phyloP scores from a whole-genome alignment of 805 yeast species.

The Ogataea chonburiensis region DNA sequence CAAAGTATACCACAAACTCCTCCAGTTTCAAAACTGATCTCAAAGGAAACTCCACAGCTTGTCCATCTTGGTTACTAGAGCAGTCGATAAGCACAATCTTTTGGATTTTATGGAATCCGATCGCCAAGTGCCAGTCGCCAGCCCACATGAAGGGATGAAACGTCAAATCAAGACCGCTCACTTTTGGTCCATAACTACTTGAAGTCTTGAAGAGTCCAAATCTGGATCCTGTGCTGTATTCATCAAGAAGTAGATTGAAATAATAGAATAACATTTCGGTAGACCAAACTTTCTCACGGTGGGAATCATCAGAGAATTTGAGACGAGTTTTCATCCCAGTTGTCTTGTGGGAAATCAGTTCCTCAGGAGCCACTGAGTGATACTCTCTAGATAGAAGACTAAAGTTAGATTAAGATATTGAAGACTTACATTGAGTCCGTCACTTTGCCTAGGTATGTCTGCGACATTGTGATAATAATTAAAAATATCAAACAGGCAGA shows the following conservation, averaged over 20 bases:
- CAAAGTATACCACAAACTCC: constrained; percentile 29
- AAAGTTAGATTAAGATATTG: not conserved
- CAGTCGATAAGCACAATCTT: constrained; percentile 32
- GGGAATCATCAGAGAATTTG: constrained; percentile 31
- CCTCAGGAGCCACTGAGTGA: constrained; percentile 28
- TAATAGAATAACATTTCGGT: constrained; percentile 32
- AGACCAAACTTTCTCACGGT: constrained; percentile 28
- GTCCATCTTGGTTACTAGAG: constrained; percentile 9
- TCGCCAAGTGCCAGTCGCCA: constrained; percentile 35
- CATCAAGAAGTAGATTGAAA: constrained; percentile 30
- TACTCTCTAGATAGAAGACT: constrained; percentile 27
- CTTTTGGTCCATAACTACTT: constrained; percentile 31
- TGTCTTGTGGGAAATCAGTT: constrained; percentile 21
- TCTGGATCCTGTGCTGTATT: constrained; percentile 13
- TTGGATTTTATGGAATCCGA: constrained; percentile 27
- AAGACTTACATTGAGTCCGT: constrained; percentile 24
- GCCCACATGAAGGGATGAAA: constrained; percentile 34
- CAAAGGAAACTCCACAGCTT: constrained; percentile 21
- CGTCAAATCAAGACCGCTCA: constrained; percentile 19
- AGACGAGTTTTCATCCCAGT: constrained; percentile 30
- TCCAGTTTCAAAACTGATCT: constrained; percentile 28
- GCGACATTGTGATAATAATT: constrained; percentile 4
- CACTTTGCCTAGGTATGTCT: constrained; percentile 14
- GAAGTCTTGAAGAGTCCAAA: constrained; percentile 26
- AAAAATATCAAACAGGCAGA: constrained; percentile 9